Percentiles rank a stretch among this genome's conserved stretches.
Evolutionary conservation across 1,139 yeast genomes (phyloP).

Genomic region (Scheffersomyces illinoinensis): DNA sequence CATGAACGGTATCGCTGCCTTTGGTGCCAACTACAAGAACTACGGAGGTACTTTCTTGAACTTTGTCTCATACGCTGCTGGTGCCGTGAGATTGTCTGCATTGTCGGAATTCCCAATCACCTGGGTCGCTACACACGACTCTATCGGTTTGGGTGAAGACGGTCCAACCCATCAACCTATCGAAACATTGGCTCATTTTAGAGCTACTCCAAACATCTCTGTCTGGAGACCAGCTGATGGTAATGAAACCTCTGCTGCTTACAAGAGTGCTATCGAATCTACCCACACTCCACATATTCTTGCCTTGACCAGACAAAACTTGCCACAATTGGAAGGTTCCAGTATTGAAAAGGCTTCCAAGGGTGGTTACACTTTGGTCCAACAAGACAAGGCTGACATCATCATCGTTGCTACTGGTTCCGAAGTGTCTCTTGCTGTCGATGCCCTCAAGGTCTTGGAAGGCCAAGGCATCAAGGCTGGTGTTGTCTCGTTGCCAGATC

Average conservation of each 20-base stretch:
- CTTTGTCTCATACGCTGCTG: conserved; percentile 97
- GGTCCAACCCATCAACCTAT: conserved; percentile 99
- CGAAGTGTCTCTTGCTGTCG: conserved; percentile 84
- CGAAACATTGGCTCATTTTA: conserved; percentile 96
- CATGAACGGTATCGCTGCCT: conserved; percentile 96
- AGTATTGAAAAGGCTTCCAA: conserved; percentile 86
- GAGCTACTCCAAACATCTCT: conserved; percentile 92
- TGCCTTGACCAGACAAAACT: conserved; percentile 96
- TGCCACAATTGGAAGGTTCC: conserved; percentile 95
- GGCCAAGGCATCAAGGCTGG: conserved; percentile 70
- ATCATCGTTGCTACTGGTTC: conserved; percentile 93
- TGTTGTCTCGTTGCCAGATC: conserved; percentile 93
- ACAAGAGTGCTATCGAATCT: conserved; percentile 73
- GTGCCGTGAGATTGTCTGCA: conserved; percentile 95
- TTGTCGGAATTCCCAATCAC: conserved; percentile 90
- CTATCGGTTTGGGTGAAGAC: conserved; percentile 99
- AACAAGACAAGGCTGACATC: conserved; percentile 68
- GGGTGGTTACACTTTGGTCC: conserved; percentile 88
- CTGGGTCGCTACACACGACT: conserved; percentile 99
- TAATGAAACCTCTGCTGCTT: conserved; percentile 97
- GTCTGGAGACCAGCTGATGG: conserved; percentile 99
- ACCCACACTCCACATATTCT: conserved; percentile 81
- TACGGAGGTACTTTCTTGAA: conserved; percentile 98
- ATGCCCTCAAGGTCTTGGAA: conserved; percentile 66
- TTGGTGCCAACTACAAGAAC: conserved; percentile 88